Base-by-base conservation (phyloP, 352 stramenopile species). In the Globisporangium viniferum region DNA sequence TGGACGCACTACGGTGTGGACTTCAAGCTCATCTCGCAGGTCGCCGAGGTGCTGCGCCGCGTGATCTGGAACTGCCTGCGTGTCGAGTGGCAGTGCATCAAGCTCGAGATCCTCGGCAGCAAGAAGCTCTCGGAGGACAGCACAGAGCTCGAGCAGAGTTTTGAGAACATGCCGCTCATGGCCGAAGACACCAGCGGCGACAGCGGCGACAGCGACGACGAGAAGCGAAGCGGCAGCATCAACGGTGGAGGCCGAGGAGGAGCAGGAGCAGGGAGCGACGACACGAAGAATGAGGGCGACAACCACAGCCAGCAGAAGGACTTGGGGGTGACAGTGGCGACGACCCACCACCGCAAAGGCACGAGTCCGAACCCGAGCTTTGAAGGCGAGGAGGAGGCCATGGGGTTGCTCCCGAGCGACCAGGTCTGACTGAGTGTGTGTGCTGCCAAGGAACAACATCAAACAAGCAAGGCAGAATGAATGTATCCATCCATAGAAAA, bases 61-160 rank as follows among this genome's bases (percentile, higher is more conserved):
- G 91, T 91, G 22, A 81, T 98, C 55, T 98, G 95, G 95, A 97
- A 97, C 62, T 96, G 94, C 62, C 78, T 98, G 36, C 90, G 95
- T 29, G 82, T 98, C 15, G 95, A 98, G 73, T 96, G 88, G 87
- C 90, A 98, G 73, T 91, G 80, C 67, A 90, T 96, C 41, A 92
- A 95, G 73, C 73, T 91, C 24, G 81, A 92, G 36, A 85, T 88
- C 41, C 66, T 91, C 4, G 74, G 71, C 20, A 76, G 15, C 22
- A 89, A 91, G 66, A 91, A 89, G 64, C 70, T 84, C 24, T 89
- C 79, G 9, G 72, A 72, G 5, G 79, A 87, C 66, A 74, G 58
- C 29, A 67, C 77, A 58, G 73, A 86, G 64, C 72, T 90, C 0
- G 73, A 84, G 41, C 66, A 83, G 49, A 77, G 77, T 9, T 57